Conservation (phyloP, 208 protist genomes). For the Porcisia hertigi region DNA sequence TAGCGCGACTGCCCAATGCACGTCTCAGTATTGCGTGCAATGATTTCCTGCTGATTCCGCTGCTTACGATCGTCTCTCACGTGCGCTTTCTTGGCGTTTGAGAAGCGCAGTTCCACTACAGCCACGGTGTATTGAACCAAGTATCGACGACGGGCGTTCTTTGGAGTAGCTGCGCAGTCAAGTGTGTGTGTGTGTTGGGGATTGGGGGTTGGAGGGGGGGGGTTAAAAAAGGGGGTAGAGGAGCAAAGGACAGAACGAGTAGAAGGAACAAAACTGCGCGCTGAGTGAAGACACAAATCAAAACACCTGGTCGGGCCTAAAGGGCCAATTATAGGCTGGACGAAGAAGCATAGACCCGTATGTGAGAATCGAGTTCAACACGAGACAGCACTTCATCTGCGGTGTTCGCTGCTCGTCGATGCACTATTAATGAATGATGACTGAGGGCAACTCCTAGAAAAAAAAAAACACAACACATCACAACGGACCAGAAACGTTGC, state of each 20-base stretch:
- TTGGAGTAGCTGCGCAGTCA: neutral
- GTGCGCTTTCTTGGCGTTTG: neutral
- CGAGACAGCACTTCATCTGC: no score
- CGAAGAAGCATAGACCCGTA: neutral
- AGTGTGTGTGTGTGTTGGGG: neutral
- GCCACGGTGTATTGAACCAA: neutral
- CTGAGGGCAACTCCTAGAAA: neutral
- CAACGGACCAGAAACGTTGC: neutral
- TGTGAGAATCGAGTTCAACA: neutral
- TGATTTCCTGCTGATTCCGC: no score
- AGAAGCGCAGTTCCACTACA: neutral
- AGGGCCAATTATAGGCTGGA: neutral
- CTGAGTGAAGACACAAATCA: neutral
- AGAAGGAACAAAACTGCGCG: neutral
- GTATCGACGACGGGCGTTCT: neutral
- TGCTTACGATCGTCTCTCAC: neutral
- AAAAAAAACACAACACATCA: no score
- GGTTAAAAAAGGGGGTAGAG: constrained; percentile 1
- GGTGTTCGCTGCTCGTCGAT: neutral
- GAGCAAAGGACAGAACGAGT: constrained; percentile 7
- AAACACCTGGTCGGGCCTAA: neutral
- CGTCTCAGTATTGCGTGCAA: neutral
- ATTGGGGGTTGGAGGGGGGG: neutral
- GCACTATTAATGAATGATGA: neutral
- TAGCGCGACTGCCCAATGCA: neutral